Evolutionary conservation across 1,284 basidiomycete genomes (phyloP).

Genomic region (Boletus semigastroideus): DNA sequence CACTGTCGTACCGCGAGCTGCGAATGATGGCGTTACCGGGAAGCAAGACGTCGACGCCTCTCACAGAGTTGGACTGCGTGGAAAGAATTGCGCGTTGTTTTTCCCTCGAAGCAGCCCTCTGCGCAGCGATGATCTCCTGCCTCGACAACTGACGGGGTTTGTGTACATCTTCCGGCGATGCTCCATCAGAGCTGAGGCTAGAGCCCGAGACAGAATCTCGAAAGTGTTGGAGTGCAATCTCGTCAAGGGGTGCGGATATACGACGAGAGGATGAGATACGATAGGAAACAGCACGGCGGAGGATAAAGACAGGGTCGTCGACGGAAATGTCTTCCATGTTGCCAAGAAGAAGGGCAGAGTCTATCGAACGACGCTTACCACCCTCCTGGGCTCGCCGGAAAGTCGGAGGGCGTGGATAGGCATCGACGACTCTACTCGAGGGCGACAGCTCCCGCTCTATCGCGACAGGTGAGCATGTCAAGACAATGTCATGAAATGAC

Average conservation of each 20-base stretch:
- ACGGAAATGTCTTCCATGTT: constrained; percentile 72
- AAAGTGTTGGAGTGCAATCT: constrained; percentile 67
- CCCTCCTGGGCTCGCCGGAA: constrained; percentile 61
- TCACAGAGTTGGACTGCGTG: constrained; percentile 77
- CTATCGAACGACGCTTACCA: constrained; percentile 84
- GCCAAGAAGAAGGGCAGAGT: constrained; percentile 73
- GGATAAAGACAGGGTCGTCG: constrained; percentile 87
- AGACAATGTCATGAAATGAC: neutral
- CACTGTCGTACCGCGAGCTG: constrained; percentile 69
- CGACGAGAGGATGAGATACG: constrained; percentile 64
- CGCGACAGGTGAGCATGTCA: constrained; percentile 12
- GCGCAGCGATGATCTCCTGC: constrained; percentile 91
- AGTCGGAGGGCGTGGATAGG: constrained; percentile 75
- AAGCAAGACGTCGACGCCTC: constrained; percentile 85
- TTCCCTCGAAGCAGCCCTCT: constrained; percentile 80
- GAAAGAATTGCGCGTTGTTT: constrained; percentile 86
- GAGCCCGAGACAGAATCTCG: constrained; percentile 62
- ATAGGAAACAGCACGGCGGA: constrained; percentile 76
- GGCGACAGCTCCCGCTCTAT: constrained; percentile 76
- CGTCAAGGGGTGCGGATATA: constrained; percentile 71
- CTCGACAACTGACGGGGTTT: constrained; percentile 55
- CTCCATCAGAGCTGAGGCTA: constrained; percentile 44
- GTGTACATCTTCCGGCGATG: constrained; percentile 25
- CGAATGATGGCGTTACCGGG: constrained; percentile 85
- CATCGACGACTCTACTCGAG: constrained; percentile 81